phyloP scores from a whole-genome alignment of 2,329 filamentous ascomycete species.

The Trematosphaeria pertusa region DNA sequence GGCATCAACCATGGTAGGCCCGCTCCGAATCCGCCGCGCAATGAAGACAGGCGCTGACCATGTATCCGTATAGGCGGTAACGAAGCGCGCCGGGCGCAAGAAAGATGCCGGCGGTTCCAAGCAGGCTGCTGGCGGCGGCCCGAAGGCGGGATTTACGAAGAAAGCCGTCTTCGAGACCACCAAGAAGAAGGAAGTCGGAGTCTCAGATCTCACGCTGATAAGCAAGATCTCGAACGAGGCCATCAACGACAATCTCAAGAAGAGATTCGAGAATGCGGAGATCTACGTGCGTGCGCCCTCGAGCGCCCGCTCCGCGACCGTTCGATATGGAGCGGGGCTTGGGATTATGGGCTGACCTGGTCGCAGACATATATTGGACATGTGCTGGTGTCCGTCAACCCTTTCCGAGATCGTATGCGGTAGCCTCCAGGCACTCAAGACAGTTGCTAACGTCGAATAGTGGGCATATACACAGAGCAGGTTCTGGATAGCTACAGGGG shows the following conservation, averaged over 20 bases:
- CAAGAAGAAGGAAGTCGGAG: conserved; percentile 99
- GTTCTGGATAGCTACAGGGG: conserved; percentile 94
- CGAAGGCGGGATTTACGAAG: conserved; percentile 74
- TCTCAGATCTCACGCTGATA: conserved; percentile 95
- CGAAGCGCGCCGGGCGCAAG: conserved; percentile 65
- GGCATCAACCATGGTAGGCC: conserved; percentile 47
- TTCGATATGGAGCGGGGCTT: conserved; percentile 13
- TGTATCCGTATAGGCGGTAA: conserved; percentile 54
- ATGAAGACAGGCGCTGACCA: conserved; percentile 24
- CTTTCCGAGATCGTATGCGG: conserved; percentile 81
- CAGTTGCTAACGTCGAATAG: conserved; percentile 53
- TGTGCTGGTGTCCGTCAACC: conserved; percentile 98
- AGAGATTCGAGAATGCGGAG: conserved; percentile 95
- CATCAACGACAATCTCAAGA: conserved; percentile 99
- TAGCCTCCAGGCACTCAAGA: conserved; percentile 1
- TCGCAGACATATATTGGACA: conserved; percentile 93
- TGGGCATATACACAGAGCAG: conserved; percentile 96
- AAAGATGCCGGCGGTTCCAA: conserved; percentile 57
- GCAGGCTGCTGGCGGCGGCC: conserved; percentile 54
- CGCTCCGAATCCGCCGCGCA: conserved; percentile 10
- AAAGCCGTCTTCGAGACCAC: conserved; percentile 95
- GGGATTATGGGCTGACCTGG: conserved; percentile 33
- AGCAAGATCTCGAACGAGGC: conserved; percentile 99
- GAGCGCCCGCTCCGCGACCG: conserved; percentile 31
- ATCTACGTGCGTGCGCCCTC: conserved; percentile 74